These are phyloP conservation scores for Beauveria scarabaeidicola DNA, from an alignment of 2,329 filamentous ascomycete species.

Conservation along the genomic window DNA sequence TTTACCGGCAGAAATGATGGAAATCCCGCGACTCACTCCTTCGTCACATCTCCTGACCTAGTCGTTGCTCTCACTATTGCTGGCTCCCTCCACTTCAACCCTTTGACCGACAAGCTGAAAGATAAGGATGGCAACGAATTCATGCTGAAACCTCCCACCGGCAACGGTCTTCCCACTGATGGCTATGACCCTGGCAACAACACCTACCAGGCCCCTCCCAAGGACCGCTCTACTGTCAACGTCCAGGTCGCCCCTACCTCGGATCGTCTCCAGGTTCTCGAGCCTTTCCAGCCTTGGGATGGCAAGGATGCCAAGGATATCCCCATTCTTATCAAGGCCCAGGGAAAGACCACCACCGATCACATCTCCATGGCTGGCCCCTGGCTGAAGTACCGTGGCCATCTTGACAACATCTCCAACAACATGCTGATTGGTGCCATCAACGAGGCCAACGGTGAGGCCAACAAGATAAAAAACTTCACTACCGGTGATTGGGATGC, in stretches of 20 bases:
- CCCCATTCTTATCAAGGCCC: conserved; percentile 90
- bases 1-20: conserved; percentile 97
- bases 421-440: conserved; percentile 98
- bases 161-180: conserved; percentile 66
- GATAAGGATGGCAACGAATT: conserved; percentile 97
- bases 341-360: conserved; percentile 95
- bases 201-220: conserved; percentile 92
- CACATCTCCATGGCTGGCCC: conserved; percentile 97
- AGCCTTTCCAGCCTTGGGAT: conserved; percentile 81
- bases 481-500: conserved; percentile 76
- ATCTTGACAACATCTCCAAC: conserved; percentile 99
- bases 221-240: conserved; percentile 60
- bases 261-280: conserved; percentile 87
- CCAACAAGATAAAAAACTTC: conserved; percentile 94
- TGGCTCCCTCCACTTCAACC: conserved; percentile 87
- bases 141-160: conserved; percentile 70
- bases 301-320: conserved; percentile 79
- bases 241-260: conserved; percentile 83
- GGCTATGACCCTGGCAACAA: conserved; percentile 89
- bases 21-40: conserved; percentile 89
- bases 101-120: conserved; percentile 82
- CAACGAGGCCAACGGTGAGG: conserved; percentile 92
- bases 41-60: conserved; percentile 84
- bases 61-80: conserved; percentile 81
- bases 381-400: conserved; percentile 97